Evolutionary conservation across 768 basidiomycete species (phyloP).

Genomic region (Leccinum uliginosum): DNA sequence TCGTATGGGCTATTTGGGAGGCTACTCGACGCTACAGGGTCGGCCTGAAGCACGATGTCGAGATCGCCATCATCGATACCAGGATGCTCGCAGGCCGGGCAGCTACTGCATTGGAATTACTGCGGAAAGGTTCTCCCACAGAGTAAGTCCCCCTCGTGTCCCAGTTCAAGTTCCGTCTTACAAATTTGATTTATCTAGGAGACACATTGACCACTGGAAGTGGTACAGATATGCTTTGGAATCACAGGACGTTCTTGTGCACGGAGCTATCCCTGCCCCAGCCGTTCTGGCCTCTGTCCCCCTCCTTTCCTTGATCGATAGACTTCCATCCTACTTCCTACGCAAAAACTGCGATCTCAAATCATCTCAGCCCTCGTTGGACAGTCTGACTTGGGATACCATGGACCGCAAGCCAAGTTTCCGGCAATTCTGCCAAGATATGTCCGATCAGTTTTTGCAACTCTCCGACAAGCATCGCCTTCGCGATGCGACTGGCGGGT

Average conservation of each 20-base stretch:
- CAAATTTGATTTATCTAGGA: slow-evolving; percentile 33
- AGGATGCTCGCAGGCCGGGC: slow-evolving; percentile 51
- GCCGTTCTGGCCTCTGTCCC: slow-evolving; percentile 71
- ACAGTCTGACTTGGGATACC: slow-evolving; percentile 51
- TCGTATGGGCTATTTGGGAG: slow-evolving; percentile 81
- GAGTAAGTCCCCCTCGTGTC: slow-evolving; percentile 43
- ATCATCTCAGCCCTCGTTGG: slow-evolving; percentile 29
- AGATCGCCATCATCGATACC: slow-evolving; percentile 78
- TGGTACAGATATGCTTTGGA: slow-evolving; percentile 75
- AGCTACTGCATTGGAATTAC: slow-evolving; percentile 61
- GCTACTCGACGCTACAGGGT: slow-evolving; percentile 69
- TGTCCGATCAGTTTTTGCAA: slow-evolving; percentile 58
- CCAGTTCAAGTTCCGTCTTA: neutral
- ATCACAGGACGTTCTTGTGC: slow-evolving; percentile 70
- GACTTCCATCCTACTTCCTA: slow-evolving; percentile 70
- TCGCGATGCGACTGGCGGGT: slow-evolving; percentile 62
- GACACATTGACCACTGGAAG: slow-evolving; percentile 63
- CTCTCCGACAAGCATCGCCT: slow-evolving; percentile 52
- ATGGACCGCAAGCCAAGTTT: slow-evolving; percentile 56
- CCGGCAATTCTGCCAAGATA: slow-evolving; percentile 66
- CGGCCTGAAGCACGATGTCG: slow-evolving; percentile 68
- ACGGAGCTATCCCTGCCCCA: slow-evolving; percentile 60
- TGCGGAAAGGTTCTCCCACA: slow-evolving; percentile 46
- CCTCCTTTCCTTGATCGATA: slow-evolving; percentile 56
- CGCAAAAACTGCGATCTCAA: slow-evolving; percentile 32